Evolutionary conservation across 306 rosid genomes (phyloP), one percentile per base, ranked within the genome.

Genomic region (Fragaria iinumae): DNA sequence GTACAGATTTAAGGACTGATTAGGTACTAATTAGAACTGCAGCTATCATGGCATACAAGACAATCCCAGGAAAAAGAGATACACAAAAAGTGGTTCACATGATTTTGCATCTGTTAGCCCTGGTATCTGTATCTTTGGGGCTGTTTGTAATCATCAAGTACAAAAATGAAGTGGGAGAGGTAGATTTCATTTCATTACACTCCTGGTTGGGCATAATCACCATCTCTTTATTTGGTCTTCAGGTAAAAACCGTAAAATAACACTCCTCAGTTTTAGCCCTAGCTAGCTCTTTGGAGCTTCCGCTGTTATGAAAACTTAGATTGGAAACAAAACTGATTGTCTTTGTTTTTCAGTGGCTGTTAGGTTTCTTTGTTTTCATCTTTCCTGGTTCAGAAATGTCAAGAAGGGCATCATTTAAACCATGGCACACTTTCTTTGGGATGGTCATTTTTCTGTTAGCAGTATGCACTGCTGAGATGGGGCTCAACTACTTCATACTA

Each of bases 151-250:
- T 89, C 79, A 85, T 86, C 88, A 88, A 81, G 80, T 87, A 20
- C 44, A 82, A 86, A 43, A 68, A 77, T 7, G 88, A 88, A 4
- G 2, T 4, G 0, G 48, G 36, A 59, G 16, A 11, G 2, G 21
- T 73, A 8, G 1, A 89, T 74, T 78, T 91, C 77, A 67, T 32
- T 66, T 82, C 90, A 20, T 80, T 91, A 13, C 98, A 93, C 62
- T 93, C 98, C 65, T 93, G 96, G 95, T 50, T 93, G 4, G 98
- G 98, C 69, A 85, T 91, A 0, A 75, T 80, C 27, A 80, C 95
- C 79, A 75, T 89, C 4, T 91, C 66, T 55, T 65, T 81, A 1
- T 89, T 79, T 71, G 95, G 81, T 43, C 67, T 89, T 14, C 94
- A 90, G 92, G 97, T 92, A 78, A 36, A 14, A 32, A 32, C 36